Evolutionary conservation across 1,284 basidiomycete species (phyloP).

Genomic region (Earliella scabrosa): DNA sequence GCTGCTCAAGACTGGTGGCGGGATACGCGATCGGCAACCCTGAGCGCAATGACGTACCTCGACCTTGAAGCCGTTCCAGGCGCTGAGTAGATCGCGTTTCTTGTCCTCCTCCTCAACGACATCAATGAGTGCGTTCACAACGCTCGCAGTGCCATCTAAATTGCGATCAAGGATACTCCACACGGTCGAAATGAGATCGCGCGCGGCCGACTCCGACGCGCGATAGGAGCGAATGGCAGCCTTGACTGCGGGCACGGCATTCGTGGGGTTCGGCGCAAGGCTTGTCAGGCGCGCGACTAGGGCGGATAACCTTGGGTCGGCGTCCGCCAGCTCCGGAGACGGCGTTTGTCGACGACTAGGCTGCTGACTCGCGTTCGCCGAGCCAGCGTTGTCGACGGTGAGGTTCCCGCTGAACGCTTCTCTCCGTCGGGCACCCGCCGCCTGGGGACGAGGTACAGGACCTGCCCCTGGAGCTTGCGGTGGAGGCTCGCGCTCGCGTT

Average conservation of each 20-base stretch:
- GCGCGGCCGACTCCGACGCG: conserved; percentile 77
- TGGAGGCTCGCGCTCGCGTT: conserved; percentile 51
- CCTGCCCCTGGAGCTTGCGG: conserved; percentile 30
- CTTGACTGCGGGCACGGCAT: conserved; percentile 78
- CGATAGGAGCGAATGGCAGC: conserved; percentile 84
- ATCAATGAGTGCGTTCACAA: conserved; percentile 82
- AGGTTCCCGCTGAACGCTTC: conserved; percentile 71
- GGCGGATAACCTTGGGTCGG: conserved; percentile 68
- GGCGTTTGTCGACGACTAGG: conserved; percentile 45
- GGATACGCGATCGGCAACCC: background rate
- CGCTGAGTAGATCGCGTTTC: conserved; percentile 70
- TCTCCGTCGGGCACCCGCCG: conserved; percentile 44
- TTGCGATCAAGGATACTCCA: conserved; percentile 85
- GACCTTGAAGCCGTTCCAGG: conserved; percentile 85
- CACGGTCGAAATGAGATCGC: conserved; percentile 87
- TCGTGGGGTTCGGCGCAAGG: conserved; percentile 72
- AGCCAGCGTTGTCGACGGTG: conserved; percentile 47
- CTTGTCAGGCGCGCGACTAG: conserved; percentile 73
- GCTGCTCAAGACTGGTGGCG: too few relatives aligned
- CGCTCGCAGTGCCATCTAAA: conserved; percentile 75
- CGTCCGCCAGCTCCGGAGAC: conserved; percentile 49
- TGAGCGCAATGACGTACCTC: conserved; percentile 56
- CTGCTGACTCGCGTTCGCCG: conserved; percentile 30
- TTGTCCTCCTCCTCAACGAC: conserved; percentile 88
- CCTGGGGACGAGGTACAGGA: conserved; percentile 33